These are phyloP conservation scores for Sonneratia alba DNA, from an alignment of 345 rosid genomes.

Conservation along the genomic window DNA sequence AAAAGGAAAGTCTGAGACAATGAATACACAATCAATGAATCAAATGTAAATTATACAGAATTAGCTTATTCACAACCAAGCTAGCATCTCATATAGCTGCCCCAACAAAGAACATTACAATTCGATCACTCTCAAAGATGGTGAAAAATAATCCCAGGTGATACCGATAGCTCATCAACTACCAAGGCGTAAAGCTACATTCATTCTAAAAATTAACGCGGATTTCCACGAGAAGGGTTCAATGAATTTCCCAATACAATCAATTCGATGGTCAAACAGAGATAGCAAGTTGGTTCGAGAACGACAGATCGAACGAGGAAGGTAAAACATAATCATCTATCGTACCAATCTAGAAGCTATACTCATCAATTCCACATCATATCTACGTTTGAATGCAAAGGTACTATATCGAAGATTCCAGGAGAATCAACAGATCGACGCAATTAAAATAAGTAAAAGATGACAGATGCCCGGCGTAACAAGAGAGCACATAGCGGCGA, in stretches of 20 bases:
- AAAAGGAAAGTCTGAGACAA: not conserved
- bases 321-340: not conserved
- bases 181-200: no score
- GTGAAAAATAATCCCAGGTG: no score
- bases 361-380: not conserved
- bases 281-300: not conserved
- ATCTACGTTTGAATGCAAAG: not conserved
- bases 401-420: not conserved
- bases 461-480: not conserved
- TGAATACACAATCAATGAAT: no score
- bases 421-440: not conserved
- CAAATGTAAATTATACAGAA: no score
- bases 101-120: no score
- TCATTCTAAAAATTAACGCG: no score
- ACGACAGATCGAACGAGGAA: not conserved
- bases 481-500: no score
- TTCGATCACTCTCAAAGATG: no score
- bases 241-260: not conserved
- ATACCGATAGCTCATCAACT: no score
- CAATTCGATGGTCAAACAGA: not conserved
- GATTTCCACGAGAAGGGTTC: not conserved
- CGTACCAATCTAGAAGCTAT: not conserved
- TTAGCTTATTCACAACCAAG: no score
- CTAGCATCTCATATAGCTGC: no score
- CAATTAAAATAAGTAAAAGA: not conserved